phyloP scores from a whole-genome alignment of 257 asterid species.

The Dorcoceras hygrometricum region DNA sequence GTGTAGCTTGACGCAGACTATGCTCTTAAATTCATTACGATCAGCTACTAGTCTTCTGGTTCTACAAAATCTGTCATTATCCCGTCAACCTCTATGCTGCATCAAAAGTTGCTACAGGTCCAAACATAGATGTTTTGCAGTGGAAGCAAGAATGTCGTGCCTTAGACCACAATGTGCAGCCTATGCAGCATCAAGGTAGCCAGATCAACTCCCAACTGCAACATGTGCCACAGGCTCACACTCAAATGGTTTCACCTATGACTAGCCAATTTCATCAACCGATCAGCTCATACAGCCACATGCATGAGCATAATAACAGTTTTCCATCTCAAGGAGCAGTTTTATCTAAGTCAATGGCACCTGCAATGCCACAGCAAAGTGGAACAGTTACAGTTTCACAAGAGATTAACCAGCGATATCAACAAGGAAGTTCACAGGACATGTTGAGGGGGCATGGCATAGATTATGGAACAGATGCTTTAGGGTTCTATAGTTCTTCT shows the following conservation, averaged over 20 bases:
- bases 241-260: constrained; percentile 36
- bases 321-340: constrained; percentile 38
- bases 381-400: constrained; percentile 42
- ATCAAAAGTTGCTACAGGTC: constrained; percentile 39
- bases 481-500: constrained; percentile 49
- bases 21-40: constrained; percentile 57
- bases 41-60: constrained; percentile 52
- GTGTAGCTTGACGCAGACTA: constrained; percentile 77
- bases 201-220: constrained; percentile 49
- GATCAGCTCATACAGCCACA: constrained; percentile 39
- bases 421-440: constrained; percentile 46
- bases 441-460: constrained; percentile 37
- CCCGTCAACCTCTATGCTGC: constrained; percentile 33
- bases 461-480: constrained; percentile 51
- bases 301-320: constrained; percentile 38
- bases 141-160: constrained; percentile 56
- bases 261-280: constrained; percentile 42
- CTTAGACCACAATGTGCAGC: constrained; percentile 41
- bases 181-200: constrained; percentile 41
- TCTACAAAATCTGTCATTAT: constrained; percentile 37
- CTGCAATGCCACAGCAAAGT: constrained; percentile 40
- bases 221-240: constrained; percentile 43
- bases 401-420: constrained; percentile 52
- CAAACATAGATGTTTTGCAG: constrained; percentile 37
- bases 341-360: constrained; percentile 40